Evolutionary conservation across 768 basidiomycete genomes (phyloP), one percentile per base, ranked within the genome.

Genomic region (Rhodocollybia butyracea): DNA sequence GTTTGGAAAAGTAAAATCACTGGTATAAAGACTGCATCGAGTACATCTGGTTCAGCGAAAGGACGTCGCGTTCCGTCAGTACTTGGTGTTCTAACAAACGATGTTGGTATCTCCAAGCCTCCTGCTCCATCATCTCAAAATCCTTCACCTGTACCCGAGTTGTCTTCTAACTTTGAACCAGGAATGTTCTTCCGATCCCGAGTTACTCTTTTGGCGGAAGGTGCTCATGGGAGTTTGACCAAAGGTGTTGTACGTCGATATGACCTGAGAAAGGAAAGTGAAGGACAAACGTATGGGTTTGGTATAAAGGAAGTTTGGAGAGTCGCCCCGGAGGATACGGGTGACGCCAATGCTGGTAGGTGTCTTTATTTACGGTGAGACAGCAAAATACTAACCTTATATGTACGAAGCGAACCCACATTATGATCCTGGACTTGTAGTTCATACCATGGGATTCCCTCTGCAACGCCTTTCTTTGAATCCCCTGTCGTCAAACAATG

Each of bases 271-370:
- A 82, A 71, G 64, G 76, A 78, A 62, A 68, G 73, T 0, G 88
- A 96, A 69, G 88, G 89, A 2, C 97, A 98, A 74, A 98, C 96
- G 3, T 98, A 98, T 63, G 97, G 89, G 0, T 84, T 99, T 55
- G 97, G 97, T 3, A 74, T 98, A 50, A 98, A 99, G 76, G 96
- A 99, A 69, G 94, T 98, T 2, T 98, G 97, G 97, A 83, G 90
- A 34, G 86, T 99, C 12, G 84, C 84, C 67, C 60, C 80, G 65
- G 40, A 69, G 74, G 52, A 53, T 59, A 31, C 24, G n/a, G n/a
- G n/a, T n/a, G n/a, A n/a, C n/a, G n/a, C n/a, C n/a, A n/a, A n/a
- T n/a, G n/a, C n/a, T n/a, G n/a, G n/a, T n/a, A n/a, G n/a, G n/a
- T n/a, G n/a, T n/a, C n/a, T n/a, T n/a, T n/a, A n/a, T n/a, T n/a